A percentile compares a stretch with the other conserved stretches of the same genome.
Conservation (phyloP, 148 eudicot genomes). For the Rhododendron williamsianum region DNA sequence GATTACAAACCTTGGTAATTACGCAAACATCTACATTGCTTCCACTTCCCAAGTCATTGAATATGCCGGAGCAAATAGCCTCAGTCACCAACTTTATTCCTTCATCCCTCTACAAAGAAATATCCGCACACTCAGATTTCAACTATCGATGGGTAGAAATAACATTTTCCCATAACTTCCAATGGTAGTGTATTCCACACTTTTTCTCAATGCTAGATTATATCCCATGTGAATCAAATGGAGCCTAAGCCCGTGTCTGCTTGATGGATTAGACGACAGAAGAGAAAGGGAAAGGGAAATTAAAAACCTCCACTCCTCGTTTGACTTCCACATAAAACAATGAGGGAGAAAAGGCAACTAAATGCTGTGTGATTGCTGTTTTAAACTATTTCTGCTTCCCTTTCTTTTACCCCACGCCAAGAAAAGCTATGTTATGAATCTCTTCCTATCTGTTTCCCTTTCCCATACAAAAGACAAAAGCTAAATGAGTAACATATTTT, state of each 20-base stretch:
- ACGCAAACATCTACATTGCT: slow-evolving; percentile 93
- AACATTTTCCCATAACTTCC: background rate
- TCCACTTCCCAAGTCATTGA: slow-evolving; percentile 96
- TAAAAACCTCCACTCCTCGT: too few species aligned
- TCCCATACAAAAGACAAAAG: background rate
- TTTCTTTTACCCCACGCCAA: background rate
- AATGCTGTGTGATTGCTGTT: background rate
- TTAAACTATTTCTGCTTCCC: background rate
- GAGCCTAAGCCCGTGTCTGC: background rate
- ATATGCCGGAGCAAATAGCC: slow-evolving; percentile 86
- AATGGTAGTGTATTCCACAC: background rate
- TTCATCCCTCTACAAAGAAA: slow-evolving; percentile 64
- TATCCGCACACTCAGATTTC: background rate
- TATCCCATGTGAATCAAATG: background rate
- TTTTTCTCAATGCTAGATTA: background rate
- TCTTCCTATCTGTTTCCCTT: background rate
- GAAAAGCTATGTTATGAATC: background rate
- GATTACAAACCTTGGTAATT: slow-evolving; percentile 67
- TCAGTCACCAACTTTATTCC: slow-evolving; percentile 70
- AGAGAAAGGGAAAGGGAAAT: background rate
- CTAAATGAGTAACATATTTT: background rate
- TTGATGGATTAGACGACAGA: background rate
- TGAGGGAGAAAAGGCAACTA: background rate
- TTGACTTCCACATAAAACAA: background rate
- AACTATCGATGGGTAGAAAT: too few species aligned